phyloP scores from a whole-genome alignment of 2,329 filamentous ascomycete species.

The Fusarium lyarnte region DNA sequence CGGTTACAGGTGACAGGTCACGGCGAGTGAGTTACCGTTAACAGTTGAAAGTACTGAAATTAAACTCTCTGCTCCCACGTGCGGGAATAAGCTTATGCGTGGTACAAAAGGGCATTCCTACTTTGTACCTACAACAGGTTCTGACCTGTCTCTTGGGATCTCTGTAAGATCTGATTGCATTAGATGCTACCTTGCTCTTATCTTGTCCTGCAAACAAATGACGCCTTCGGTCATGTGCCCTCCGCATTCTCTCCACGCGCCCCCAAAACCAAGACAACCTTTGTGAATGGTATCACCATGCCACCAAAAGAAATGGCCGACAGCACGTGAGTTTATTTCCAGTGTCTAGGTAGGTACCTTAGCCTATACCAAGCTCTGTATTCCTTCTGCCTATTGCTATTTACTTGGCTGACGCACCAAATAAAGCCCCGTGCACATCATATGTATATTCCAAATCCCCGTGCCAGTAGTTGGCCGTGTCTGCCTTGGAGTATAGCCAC shows the following conservation, averaged over 20 bases:
- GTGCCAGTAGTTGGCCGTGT: slow-evolving; percentile 64
- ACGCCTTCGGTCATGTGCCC: slow-evolving; percentile 38
- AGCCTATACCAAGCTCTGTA: not conserved
- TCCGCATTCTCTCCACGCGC: slow-evolving; percentile 30
- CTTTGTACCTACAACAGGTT: slow-evolving; percentile 3
- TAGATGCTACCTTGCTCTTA: slow-evolving; percentile 11
- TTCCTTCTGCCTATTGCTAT: slow-evolving; percentile 9
- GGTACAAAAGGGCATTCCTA: slow-evolving; percentile 1
- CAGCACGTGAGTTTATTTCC: slow-evolving; percentile 6
- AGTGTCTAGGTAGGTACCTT: not conserved
- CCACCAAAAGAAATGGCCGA: slow-evolving; percentile 8
- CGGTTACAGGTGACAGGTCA: slow-evolving; percentile 1
- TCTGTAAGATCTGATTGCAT: slow-evolving; percentile 22
- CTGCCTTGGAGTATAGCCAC: slow-evolving; percentile 75
- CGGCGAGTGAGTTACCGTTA: not conserved
- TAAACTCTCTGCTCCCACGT: not conserved
- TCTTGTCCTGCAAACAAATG: slow-evolving; percentile 23
- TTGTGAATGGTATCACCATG: slow-evolving; percentile 17
- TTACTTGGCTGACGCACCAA: slow-evolving; percentile 57
- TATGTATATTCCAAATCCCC: slow-evolving; percentile 73
- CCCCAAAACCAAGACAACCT: slow-evolving; percentile 12
- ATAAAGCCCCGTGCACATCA: slow-evolving; percentile 69
- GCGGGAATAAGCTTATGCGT: not conserved
- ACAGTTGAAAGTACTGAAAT: not conserved
- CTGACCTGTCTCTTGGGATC: slow-evolving; percentile 6